phyloP scores from a whole-genome alignment of 495 filamentous ascomycete genomes.

The Talaromyces borbonicus region DNA sequence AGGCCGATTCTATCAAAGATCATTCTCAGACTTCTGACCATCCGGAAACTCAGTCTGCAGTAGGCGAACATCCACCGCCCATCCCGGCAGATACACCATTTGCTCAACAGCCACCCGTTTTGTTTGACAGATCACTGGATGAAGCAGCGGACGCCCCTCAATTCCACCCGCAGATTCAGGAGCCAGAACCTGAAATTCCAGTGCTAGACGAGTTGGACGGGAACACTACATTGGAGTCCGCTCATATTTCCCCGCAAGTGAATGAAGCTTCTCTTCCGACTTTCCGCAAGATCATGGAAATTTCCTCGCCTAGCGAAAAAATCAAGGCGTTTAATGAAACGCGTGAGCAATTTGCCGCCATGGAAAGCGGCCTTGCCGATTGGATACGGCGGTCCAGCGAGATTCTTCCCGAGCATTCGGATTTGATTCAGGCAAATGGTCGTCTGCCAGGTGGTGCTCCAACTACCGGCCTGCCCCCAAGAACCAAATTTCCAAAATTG shows the following conservation, averaged over 20 bases:
- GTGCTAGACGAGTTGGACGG: background rate
- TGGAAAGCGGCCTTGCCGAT: constrained; percentile 62
- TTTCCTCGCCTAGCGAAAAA: constrained; percentile 50
- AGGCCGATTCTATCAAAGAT: background rate
- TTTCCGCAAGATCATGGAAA: constrained; percentile 64
- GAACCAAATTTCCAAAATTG: constrained; percentile 39
- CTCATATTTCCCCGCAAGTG: constrained; percentile 9
- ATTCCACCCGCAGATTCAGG: background rate
- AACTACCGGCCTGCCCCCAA: constrained; percentile 23
- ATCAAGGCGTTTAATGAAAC: constrained; percentile 61
- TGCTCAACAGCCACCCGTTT: too few species aligned
- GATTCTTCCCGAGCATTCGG: constrained; percentile 42
- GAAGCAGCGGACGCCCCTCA: background rate
- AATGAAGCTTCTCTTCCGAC: constrained; percentile 35
- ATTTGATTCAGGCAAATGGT: constrained; percentile 28
- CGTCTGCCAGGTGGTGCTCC: constrained; percentile 20
- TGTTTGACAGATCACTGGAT: too few species aligned
- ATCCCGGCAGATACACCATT: too few species aligned
- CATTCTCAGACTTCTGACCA: too few species aligned
- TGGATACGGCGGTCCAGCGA: constrained; percentile 53
- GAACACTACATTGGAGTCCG: background rate
- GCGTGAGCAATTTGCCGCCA: constrained; percentile 55
- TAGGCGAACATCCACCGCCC: too few species aligned
- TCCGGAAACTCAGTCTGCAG: too few species aligned
- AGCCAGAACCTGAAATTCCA: background rate